Percentiles rank a stretch among this genome's conserved stretches.
These are phyloP conservation scores for Closterium sp. DNA, from an alignment of 139 green algal genomes.

Conservation along the genomic window DNA sequence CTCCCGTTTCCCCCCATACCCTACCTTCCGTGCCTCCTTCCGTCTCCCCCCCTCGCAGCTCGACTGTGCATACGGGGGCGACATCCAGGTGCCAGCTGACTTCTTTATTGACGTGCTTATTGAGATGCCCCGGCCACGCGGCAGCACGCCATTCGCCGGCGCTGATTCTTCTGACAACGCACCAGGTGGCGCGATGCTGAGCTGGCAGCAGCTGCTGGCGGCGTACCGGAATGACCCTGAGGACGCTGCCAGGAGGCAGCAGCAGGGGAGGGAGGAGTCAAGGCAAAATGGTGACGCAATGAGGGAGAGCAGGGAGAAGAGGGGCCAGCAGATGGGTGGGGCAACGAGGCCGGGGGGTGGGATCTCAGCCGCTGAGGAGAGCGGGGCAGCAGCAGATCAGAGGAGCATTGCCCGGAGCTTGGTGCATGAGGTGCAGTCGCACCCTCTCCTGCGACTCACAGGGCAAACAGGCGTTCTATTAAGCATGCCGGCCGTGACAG, in stretches of 20 bases:
- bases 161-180: neutral
- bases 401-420: neutral
- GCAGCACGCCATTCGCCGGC: neutral
- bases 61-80: constrained; percentile 21
- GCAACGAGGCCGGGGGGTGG: too few species aligned
- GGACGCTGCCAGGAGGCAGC: neutral
- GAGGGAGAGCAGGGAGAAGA: neutral
- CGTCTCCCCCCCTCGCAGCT: neutral
- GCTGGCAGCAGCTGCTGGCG: neutral
- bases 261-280: neutral
- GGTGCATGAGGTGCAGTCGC: neutral
- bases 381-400: too few species aligned
- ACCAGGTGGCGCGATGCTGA: neutral
- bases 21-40: neutral
- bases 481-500: too few species aligned
- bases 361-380: too few species aligned
- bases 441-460: neutral
- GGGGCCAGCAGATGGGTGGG: too few species aligned
- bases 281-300: too few species aligned
- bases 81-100: constrained; percentile 11
- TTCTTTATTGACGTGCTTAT: constrained; percentile 44
- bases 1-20: neutral
- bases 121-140: neutral
- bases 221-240: neutral
- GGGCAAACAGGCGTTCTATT: neutral